A percentile compares a stretch with the other conserved stretches of the same genome.
phyloP scores from a whole-genome alignment of 1,139 yeast species.

The Ogataea hybrid region DNA sequence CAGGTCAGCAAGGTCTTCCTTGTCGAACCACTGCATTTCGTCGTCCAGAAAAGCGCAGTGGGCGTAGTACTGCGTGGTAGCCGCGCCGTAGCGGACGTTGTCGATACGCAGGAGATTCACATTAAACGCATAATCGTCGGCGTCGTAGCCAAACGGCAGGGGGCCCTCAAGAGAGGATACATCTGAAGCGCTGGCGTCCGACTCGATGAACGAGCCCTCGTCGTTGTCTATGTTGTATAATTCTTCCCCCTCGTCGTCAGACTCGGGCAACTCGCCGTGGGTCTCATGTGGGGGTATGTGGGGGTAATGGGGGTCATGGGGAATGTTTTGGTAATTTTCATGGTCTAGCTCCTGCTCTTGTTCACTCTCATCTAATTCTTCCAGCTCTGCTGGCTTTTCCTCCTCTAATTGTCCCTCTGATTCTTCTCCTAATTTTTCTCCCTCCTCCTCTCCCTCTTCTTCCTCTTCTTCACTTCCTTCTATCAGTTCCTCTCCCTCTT shows the following conservation, averaged over 20 bases:
- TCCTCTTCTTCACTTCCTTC: too few relatives aligned
- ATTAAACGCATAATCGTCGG: slow-evolving; percentile 61
- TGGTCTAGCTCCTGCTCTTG: too few relatives aligned
- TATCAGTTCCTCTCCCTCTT: slow-evolving; percentile 9
- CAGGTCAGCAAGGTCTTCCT: slow-evolving; percentile 48
- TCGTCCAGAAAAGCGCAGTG: slow-evolving; percentile 53
- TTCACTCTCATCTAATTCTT: too few relatives aligned
- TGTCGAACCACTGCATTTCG: slow-evolving; percentile 55
- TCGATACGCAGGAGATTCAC: slow-evolving; percentile 48
- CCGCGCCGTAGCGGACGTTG: slow-evolving; percentile 52
- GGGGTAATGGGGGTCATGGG: too few relatives aligned
- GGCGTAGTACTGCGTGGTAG: slow-evolving; percentile 45
- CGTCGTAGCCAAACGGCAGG: slow-evolving; percentile 62
- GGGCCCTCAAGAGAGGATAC: background rate
- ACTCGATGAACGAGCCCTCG: too few relatives aligned
- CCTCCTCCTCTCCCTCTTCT: too few relatives aligned
- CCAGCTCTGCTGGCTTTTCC: too few relatives aligned
- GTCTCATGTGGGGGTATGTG: too few relatives aligned
- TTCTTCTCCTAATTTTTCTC: too few relatives aligned
- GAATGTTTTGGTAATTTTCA: too few relatives aligned
- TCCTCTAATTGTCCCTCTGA: too few relatives aligned
- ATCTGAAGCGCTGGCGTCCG: background rate
- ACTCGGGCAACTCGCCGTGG: too few relatives aligned
- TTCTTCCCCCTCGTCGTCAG: slow-evolving; percentile 10
- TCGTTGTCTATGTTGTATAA: slow-evolving; percentile 1